Base-by-base conservation (phyloP, 768 basidiomycete genomes). In the Podaxis carcinomalis region DNA sequence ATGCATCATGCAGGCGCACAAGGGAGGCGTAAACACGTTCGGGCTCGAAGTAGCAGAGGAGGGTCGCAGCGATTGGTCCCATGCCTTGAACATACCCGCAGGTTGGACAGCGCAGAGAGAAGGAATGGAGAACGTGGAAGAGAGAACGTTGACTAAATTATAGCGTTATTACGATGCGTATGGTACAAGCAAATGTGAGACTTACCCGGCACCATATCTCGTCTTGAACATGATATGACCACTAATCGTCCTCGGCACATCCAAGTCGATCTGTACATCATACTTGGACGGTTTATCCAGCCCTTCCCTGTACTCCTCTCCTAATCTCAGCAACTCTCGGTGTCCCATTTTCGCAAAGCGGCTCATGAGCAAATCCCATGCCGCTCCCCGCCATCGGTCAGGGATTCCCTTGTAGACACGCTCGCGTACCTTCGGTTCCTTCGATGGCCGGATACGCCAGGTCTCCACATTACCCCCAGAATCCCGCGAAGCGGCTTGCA, bases 81-180 rank as follows among this genome's bases (percentile, higher is more conserved):
- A 99, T 99, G 62, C 97, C 97, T 75, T 99, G 97, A 42, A 95
- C 95, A 71, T 99, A 99, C 14, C 96, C 96, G 63, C 97, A 98
- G 10, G 82, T 78, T 16, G 78, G 72, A 74, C 96, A 98, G n/a
- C 80, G 78, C 19, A 95, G 79, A 1, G 94, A 95, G 71, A 97
- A 95, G 54, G 85, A 85, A 72, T 98, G 97, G 27, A 98, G 80
- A 60, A 97, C 93, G 70, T 93, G 94, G 74, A 98, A 98, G 10
- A 99, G 79, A 3, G 92, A 91, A 10, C 96, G 88, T 83, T 99
- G 96, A 6, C 94, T 94, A 67, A 53, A 16, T 53, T 13, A 49
- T 50, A 58, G 14, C 54, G 28, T 44, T 37, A 16, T 4, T 36
- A 56, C 44, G 47, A 19, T 25, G 46, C 14, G 4, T 27, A 14